phyloP scores from a whole-genome alignment of 257 asterid species.

The Eucommia ulmoides region DNA sequence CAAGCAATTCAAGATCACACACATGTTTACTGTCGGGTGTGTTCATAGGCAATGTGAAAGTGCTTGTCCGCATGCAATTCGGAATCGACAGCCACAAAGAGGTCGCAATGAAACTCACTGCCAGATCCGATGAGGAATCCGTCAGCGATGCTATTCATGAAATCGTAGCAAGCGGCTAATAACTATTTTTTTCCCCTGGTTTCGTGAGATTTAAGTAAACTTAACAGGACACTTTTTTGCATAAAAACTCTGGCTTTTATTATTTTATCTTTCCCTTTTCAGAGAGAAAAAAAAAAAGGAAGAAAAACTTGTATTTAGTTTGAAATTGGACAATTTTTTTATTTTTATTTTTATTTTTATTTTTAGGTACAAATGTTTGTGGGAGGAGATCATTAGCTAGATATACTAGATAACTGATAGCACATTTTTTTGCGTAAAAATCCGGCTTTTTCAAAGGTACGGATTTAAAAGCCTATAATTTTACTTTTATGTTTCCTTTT shows the following conservation, averaged over 20 bases:
- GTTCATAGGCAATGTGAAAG: constrained; percentile 80
- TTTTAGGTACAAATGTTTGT: too few species aligned
- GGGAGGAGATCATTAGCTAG: too few species aligned
- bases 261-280: not conserved
- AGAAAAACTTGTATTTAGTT: not conserved
- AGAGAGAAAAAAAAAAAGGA: not conserved
- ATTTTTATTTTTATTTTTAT: too few species aligned
- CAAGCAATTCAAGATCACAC: constrained; percentile 85
- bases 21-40: constrained; percentile 86
- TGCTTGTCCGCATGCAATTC: constrained; percentile 76
- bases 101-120: constrained; percentile 95
- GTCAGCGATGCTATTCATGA: constrained; percentile 91
- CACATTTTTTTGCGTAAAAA: too few species aligned
- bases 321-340: not conserved
- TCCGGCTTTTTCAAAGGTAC: too few species aligned
- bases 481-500: too few species aligned
- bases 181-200: not conserved
- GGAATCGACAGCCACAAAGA: constrained; percentile 81
- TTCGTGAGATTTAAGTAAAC: not conserved
- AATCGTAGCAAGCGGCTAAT: constrained; percentile 83
- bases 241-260: not conserved
- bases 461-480: too few species aligned
- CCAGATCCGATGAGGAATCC: constrained; percentile 74
- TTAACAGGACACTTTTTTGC: not conserved
- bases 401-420: too few species aligned